Percentiles rank a stretch among this genome's conserved stretches.
Evolutionary conservation across 2,329 filamentous ascomycete species (phyloP).

Genomic region (Colletotrichum sp.): DNA sequence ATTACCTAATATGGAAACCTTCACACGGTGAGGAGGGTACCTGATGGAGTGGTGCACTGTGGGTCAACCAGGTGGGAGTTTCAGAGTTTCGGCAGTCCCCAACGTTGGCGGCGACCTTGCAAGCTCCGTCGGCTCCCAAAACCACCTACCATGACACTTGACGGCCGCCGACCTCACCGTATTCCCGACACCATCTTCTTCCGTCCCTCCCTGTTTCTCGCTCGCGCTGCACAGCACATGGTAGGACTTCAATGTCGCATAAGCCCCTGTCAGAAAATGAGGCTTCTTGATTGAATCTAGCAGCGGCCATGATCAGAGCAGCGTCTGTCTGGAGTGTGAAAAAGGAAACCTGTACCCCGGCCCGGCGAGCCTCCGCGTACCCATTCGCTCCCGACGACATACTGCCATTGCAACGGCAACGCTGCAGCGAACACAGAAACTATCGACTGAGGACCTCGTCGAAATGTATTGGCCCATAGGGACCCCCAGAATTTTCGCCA

Average conservation of each 20-base stretch:
- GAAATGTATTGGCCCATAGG: conserved; percentile 93
- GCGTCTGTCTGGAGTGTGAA: background rate
- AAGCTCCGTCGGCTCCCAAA: background rate
- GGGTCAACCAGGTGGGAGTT: background rate
- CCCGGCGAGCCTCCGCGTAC: background rate
- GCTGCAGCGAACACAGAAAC: background rate
- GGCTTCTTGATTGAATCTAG: background rate
- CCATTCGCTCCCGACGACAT: background rate
- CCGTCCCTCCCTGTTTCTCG: background rate
- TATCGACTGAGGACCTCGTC: conserved; percentile 10
- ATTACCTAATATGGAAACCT: background rate
- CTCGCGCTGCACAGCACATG: background rate
- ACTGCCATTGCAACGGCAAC: conserved; percentile 1
- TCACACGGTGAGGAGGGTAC: background rate
- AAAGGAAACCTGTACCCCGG: conserved; percentile 3
- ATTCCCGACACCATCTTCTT: background rate
- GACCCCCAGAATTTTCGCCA: conserved; percentile 82
- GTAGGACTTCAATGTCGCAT: background rate
- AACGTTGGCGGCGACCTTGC: background rate
- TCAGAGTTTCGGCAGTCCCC: background rate
- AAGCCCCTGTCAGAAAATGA: background rate
- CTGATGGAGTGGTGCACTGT: background rate
- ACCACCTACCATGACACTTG: background rate
- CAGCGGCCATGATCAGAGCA: conserved; percentile 17
- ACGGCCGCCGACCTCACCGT: background rate